Percentiles rank a stretch among this genome's conserved stretches.
Evolutionary conservation across 2,329 filamentous ascomycete species (phyloP).

Genomic region (Taxawa tesnikishii): DNA sequence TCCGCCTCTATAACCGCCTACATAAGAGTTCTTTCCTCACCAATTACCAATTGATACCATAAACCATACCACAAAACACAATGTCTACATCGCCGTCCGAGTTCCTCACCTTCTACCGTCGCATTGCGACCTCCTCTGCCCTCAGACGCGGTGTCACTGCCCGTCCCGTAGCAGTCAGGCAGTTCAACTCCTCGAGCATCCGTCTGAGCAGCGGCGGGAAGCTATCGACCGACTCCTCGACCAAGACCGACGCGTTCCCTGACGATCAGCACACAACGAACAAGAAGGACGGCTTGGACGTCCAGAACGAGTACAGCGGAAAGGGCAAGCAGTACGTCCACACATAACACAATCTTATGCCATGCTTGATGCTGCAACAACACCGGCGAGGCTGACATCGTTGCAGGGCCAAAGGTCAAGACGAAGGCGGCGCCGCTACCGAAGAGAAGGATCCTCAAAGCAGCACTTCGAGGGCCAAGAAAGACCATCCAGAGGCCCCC

Average conservation of each 20-base stretch:
- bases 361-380: too few species aligned
- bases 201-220: conserved; percentile 1
- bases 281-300: conserved; percentile 21
- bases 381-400: neutral
- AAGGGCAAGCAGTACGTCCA: conserved; percentile 21
- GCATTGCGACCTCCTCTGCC: conserved; percentile 9
- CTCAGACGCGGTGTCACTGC: conserved; percentile 5
- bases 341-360: too few species aligned
- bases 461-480: conserved; percentile 28
- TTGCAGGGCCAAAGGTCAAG: conserved; percentile 17
- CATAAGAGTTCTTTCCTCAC: too few species aligned
- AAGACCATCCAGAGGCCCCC: conserved; percentile 35
- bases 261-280: conserved; percentile 18
- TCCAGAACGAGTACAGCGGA: conserved; percentile 19
- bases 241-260: conserved; percentile 6
- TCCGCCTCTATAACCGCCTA: too few species aligned
- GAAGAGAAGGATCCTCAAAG: conserved; percentile 23
- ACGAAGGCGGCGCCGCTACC: conserved; percentile 27
- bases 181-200: conserved; percentile 5
- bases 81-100: conserved; percentile 24
- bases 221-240: conserved; percentile 5
- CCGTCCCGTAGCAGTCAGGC: conserved; percentile 2
- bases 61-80: neutral
- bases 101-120: conserved; percentile 26
- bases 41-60: neutral